A percentile compares a stretch with the other conserved stretches of the same genome.
Evolutionary conservation across 2,329 filamentous ascomycete genomes (phyloP).

Genomic region (Exophiala viscosa): DNA sequence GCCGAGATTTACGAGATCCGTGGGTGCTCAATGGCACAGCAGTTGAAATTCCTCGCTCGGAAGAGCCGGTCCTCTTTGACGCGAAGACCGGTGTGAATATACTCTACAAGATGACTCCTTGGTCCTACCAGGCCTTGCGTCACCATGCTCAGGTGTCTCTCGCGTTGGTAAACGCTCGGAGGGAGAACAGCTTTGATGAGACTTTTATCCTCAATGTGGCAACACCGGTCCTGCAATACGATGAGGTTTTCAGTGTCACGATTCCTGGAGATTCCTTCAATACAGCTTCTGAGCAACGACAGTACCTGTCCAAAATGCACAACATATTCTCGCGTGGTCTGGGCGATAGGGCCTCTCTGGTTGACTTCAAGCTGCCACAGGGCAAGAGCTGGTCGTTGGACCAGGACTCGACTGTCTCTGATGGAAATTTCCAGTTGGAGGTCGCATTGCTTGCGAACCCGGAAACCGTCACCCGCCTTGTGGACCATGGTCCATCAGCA

Average conservation of each 20-base stretch:
- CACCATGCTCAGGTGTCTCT: conserved; percentile 72
- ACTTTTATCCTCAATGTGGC: conserved; percentile 69
- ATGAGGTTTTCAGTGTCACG: conserved; percentile 46
- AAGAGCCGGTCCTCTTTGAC: conserved; percentile 73
- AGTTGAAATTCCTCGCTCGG: conserved; percentile 38
- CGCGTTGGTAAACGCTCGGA: conserved; percentile 67
- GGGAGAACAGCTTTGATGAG: conserved; percentile 75
- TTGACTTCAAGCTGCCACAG: conserved; percentile 52
- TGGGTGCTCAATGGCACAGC: conserved; percentile 48
- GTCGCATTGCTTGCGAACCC: conserved; percentile 72
- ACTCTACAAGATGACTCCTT: conserved; percentile 83
- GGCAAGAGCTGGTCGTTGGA: conserved; percentile 46
- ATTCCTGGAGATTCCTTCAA: conserved; percentile 8
- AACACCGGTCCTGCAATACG: conserved; percentile 52
- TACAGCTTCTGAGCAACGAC: conserved; percentile 7
- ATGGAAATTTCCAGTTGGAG: conserved; percentile 41
- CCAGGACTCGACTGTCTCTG: conserved; percentile 32
- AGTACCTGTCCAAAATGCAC: conserved; percentile 52
- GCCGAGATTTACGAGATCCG: conserved; percentile 69
- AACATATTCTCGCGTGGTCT: conserved; percentile 66
- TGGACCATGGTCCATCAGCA: conserved; percentile 83
- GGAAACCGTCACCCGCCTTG: conserved; percentile 66
- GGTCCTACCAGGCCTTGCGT: conserved; percentile 72
- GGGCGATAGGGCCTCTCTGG: conserved; percentile 66
- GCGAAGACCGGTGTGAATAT: conserved; percentile 71